These are phyloP conservation scores for Anethum foeniculum DNA, from an alignment of 140 eudicot genomes.

Conservation along the genomic window DNA sequence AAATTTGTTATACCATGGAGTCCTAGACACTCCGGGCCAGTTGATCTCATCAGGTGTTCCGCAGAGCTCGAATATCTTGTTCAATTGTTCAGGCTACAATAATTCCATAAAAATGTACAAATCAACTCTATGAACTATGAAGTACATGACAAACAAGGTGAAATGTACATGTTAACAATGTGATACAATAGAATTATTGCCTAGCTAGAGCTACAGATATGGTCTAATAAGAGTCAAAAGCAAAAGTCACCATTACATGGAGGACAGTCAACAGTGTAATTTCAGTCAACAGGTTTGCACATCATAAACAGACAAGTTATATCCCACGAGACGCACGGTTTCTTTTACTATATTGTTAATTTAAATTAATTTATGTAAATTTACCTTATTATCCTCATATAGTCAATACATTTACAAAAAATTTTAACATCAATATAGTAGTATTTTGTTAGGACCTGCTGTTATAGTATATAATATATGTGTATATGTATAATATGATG, in stretches of 20 bases:
- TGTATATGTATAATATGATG: too few species aligned
- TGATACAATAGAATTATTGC: background rate
- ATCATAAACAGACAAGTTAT: too few species aligned
- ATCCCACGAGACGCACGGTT: too few species aligned
- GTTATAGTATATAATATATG: too few species aligned
- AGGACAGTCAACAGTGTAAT: background rate
- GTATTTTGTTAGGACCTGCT: too few species aligned
- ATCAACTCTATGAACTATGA: background rate
- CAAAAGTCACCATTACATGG: background rate
- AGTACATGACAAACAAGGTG: background rate
- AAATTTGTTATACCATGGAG: slow-evolving; percentile 84
- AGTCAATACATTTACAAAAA: too few species aligned
- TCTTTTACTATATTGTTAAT: too few species aligned
- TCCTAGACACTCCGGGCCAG: slow-evolving; percentile 91
- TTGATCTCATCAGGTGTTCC: slow-evolving; percentile 78
- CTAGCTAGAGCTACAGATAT: background rate
- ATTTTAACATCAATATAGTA: too few species aligned
- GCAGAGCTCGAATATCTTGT: slow-evolving; percentile 76
- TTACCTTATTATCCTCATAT: too few species aligned
- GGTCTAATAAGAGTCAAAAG: background rate
- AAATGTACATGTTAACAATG: background rate
- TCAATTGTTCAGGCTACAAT: slow-evolving; percentile 75
- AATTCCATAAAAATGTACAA: background rate
- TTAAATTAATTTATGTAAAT: too few species aligned
- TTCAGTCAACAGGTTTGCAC: background rate